Conservation (phyloP, 805 yeast genomes). For the Metschnikowia lunata region DNA sequence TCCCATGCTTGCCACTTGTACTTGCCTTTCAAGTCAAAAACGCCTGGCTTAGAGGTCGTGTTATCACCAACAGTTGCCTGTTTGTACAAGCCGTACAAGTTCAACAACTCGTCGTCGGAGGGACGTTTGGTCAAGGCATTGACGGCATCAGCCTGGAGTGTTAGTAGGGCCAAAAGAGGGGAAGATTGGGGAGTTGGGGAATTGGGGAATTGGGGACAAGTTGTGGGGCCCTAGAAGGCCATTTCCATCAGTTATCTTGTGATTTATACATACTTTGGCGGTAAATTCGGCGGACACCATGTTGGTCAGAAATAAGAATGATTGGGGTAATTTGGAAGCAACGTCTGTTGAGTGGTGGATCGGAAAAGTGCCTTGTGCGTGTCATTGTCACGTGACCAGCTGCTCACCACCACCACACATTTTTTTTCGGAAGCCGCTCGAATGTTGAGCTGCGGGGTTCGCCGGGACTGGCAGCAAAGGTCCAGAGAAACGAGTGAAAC, state of each 20-base stretch:
- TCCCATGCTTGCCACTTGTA: conserved; percentile 99
- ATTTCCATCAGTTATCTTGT: too few species aligned
- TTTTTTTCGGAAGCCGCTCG: too few species aligned
- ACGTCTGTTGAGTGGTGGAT: background rate
- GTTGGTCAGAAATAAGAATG: background rate
- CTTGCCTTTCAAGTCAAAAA: conserved; percentile 90
- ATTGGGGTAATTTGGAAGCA: background rate
- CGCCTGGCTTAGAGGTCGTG: conserved; percentile 79
- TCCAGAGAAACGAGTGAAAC: too few species aligned
- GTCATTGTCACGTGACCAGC: conserved; percentile 3
- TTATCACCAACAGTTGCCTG: conserved; percentile 98
- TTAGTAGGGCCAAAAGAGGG: conserved; percentile 4
- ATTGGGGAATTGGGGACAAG: background rate
- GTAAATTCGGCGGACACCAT: conserved; percentile 29
- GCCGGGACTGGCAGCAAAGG: too few species aligned
- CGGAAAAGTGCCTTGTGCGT: background rate
- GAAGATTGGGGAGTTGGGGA: background rate
- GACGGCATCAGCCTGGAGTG: conserved; percentile 72
- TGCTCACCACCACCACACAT: too few species aligned
- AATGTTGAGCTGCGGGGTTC: too few species aligned
- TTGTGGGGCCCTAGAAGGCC: background rate
- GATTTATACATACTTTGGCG: conserved; percentile 22
- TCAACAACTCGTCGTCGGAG: conserved; percentile 76
- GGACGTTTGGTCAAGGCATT: conserved; percentile 74
- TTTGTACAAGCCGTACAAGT: conserved; percentile 88